Conservation (phyloP, 2,329 filamentous ascomycete species). For the Dactylonectria estremocensis region DNA sequence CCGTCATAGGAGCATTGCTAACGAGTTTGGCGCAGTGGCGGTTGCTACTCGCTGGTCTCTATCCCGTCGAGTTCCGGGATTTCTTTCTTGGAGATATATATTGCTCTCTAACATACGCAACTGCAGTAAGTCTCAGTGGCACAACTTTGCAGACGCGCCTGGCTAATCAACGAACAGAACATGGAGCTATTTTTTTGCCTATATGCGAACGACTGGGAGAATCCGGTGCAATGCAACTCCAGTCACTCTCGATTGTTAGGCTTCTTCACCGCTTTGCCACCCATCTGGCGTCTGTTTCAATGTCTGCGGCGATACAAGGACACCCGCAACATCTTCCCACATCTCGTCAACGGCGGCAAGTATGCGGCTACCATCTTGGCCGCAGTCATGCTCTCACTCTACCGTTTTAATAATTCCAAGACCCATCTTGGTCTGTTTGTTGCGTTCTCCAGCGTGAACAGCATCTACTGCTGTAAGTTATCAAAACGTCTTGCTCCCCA, state of each 20-base stretch:
- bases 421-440: conserved; percentile 81
- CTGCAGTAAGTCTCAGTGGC: conserved; percentile 75
- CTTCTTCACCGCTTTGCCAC: conserved; percentile 87
- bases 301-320: conserved; percentile 92
- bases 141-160: not conserved
- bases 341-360: conserved; percentile 93
- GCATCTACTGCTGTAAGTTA: conserved; percentile 81
- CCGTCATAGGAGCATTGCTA: not conserved
- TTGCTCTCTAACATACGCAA: conserved; percentile 92
- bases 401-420: conserved; percentile 77
- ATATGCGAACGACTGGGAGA: conserved; percentile 83
- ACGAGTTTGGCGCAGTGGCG: conserved; percentile 75
- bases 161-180: conserved; percentile 70
- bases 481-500: not conserved
- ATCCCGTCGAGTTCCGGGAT: conserved; percentile 95
- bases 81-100: conserved; percentile 99
- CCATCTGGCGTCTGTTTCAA: conserved; percentile 91
- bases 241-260: conserved; percentile 86
- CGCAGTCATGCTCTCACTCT: conserved; percentile 85
- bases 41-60: conserved; percentile 86
- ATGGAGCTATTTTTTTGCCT: conserved; percentile 95
- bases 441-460: conserved; percentile 84
- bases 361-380: conserved; percentile 88
- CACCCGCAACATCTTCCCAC: conserved; percentile 89
- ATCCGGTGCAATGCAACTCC: conserved; percentile 86